Evolutionary conservation across 2,329 filamentous ascomycete species (phyloP), one percentile per base, ranked within the genome.

Genomic region (Fusarium papillatum): DNA sequence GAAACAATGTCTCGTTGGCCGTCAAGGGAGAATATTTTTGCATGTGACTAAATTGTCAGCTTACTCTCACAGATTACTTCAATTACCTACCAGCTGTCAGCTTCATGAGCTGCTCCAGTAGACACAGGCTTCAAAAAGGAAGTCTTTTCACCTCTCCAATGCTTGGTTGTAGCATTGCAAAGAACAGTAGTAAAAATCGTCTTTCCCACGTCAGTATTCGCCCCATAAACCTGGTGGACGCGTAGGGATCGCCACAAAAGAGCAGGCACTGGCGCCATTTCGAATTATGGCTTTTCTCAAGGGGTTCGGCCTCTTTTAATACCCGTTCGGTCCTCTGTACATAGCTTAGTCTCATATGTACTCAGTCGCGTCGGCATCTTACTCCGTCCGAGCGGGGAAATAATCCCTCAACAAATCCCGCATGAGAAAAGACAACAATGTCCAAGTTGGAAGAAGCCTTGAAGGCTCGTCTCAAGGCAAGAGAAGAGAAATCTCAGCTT

Each of bases 151-250:
- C 84, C 79, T 10, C 83, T 82, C 74, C 50, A 57, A 22, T 86
- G 86, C 31, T 84, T 86, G 43, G 84, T 85, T 6, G 92, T 88
- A 11, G 93, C 89, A 73, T 90, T 92, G 82, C 91, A 93, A 5
- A 97, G 86, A 16, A 95, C 84, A 0, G 94, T 95, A 3, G 93
- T 93, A 69, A 95, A 89, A 38, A 97, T 90, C 0, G 95, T 97
- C 86, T 97, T 97, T 75, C 95, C 95, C 31, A 97, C 94, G 76
- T 94, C 91, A 0, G 95, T 97, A 79, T 96, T 97, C 59, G 95
- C 94, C 34, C 95, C 95, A 79, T 94, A 97, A 43, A 97, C 87
- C 83, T 97, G 95, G 77, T 94, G 90, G 16, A 91, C 88, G 72
- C 91, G 90, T 66, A 96, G 86, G 11, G 90, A 90, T 71, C 92